Base-by-base conservation (phyloP, 2,329 filamentous ascomycete genomes). In the Aspergillus aculeatinus region DNA sequence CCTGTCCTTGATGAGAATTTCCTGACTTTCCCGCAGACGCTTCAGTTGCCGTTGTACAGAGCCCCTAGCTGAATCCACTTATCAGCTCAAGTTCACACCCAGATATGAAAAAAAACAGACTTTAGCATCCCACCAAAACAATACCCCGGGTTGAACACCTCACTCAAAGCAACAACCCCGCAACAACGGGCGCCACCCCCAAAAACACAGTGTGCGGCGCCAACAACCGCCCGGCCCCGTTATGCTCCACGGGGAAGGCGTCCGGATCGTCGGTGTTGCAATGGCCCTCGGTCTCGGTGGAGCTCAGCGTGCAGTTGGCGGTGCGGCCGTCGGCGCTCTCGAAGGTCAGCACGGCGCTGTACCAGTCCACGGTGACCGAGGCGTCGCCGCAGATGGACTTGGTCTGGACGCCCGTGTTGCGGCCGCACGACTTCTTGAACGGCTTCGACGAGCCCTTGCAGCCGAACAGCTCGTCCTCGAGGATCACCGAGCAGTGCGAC, bases 361-460 rank as follows among this genome's bases (percentile, higher is more conserved):
- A 29, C 64, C 63, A 57, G 56, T 60, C 25, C 31, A 63, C 58
- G 5, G 52, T 59, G 31, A 63, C 51, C 21, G 52, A 31, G 39
- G 54, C 42, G 9, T 47, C 55, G 10, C 54, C 33, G 29, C 58
- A 61, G 57, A 62, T 61, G n/a, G 48, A 23, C 50, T 59, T 57
- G 58, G 47, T 55, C 49, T 49, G 63, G 59, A 65, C 67, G 65
- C 60, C 70, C 2, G 64, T 59, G 60, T 69, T 72, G 65, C 63
- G 61, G 31, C 69, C 66, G 48, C 70, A 69, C 60, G 51, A 47
- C 33, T 59, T 58, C 10, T 44, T 31, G 55, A 62, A 62, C 19
- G 60, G 52, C 55, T 60, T 12, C 49, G 68, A 60, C 60, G 63
- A 57, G 51, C 63, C 50, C 49, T 58, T 33, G 65, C 63, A 60